These are phyloP conservation scores for Emericellopsis cladophorae DNA, from an alignment of 2,329 filamentous ascomycete genomes.

Conservation along the genomic window DNA sequence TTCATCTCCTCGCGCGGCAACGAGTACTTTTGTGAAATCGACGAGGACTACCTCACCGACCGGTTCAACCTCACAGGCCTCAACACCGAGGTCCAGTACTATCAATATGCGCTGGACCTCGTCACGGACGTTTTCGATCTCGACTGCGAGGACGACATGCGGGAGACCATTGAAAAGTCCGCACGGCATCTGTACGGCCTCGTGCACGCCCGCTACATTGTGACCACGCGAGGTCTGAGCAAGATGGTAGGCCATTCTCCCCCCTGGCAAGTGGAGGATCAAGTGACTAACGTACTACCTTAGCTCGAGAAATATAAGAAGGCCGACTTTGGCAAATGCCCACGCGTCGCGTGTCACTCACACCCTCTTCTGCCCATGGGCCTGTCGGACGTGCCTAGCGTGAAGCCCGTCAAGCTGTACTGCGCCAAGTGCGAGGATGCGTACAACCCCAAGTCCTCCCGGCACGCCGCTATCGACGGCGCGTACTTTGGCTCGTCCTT, in stretches of 20 bases:
- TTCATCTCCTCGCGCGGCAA: constrained; percentile 97
- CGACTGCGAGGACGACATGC: constrained; percentile 96
- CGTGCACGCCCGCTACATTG: constrained; percentile 92
- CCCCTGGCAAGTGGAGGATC: neutral
- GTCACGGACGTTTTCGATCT: constrained; percentile 98
- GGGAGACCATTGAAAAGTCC: constrained; percentile 95
- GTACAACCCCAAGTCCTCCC: constrained; percentile 96
- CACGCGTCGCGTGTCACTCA: constrained; percentile 85
- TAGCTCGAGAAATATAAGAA: constrained; percentile 99
- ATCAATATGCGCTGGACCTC: constrained; percentile 94
- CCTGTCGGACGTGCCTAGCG: constrained; percentile 75
- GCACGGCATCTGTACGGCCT: constrained; percentile 91
- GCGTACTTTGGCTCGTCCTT: constrained; percentile 98
- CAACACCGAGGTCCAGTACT: constrained; percentile 96
- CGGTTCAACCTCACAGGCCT: constrained; percentile 96
- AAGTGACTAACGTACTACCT: constrained; percentile 2
- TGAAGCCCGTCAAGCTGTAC: constrained; percentile 91
- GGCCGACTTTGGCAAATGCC: constrained; percentile 94
- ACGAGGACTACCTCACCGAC: constrained; percentile 96
- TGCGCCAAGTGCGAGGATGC: constrained; percentile 95
- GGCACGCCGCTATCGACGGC: constrained; percentile 89
- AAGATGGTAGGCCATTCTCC: constrained; percentile 66
- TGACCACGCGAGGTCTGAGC: constrained; percentile 81
- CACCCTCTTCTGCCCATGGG: constrained; percentile 93
- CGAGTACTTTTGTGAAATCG: constrained; percentile 99